phyloP scores from a whole-genome alignment of 257 asterid genomes.

The Capsicum baccatum region DNA sequence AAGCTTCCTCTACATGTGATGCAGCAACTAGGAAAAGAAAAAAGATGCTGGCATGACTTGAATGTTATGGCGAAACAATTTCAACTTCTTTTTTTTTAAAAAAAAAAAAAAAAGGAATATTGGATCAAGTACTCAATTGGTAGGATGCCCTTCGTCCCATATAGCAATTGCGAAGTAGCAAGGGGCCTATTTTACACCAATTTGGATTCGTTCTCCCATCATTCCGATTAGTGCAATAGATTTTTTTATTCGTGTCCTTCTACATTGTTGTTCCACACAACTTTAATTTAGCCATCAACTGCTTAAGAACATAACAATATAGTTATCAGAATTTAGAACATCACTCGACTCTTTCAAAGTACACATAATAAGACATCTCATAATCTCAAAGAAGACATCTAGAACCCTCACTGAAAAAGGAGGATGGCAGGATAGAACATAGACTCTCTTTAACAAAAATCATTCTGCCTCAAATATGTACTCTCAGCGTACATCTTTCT shows the following conservation, averaged over 20 bases:
- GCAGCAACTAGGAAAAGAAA: conserved; percentile 4
- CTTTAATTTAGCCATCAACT: background rate
- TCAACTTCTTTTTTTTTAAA: background rate
- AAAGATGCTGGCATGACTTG: background rate
- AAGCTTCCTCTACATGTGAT: background rate
- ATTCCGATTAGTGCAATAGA: background rate
- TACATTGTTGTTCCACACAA: conserved; percentile 13
- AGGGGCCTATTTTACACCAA: background rate
- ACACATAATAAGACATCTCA: background rate
- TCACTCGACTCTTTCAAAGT: background rate
- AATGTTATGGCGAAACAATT: background rate
- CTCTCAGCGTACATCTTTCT: conserved; percentile 48
- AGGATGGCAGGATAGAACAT: background rate
- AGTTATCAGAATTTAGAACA: background rate
- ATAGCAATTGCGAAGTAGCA: background rate
- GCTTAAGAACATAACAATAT: background rate
- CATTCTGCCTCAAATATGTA: conserved; percentile 36
- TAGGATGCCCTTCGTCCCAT: background rate
- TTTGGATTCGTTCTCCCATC: background rate
- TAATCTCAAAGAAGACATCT: conserved; percentile 5
- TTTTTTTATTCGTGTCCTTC: background rate
- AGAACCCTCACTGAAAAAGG: background rate
- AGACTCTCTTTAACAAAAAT: conserved; percentile 7
- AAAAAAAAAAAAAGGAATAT: background rate
- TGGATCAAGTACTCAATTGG: background rate